A percentile compares a stretch with the other conserved stretches of the same genome.
Conservation (phyloP, 192 early-diverging fungal species). For the Entophlyctis luteolus region DNA sequence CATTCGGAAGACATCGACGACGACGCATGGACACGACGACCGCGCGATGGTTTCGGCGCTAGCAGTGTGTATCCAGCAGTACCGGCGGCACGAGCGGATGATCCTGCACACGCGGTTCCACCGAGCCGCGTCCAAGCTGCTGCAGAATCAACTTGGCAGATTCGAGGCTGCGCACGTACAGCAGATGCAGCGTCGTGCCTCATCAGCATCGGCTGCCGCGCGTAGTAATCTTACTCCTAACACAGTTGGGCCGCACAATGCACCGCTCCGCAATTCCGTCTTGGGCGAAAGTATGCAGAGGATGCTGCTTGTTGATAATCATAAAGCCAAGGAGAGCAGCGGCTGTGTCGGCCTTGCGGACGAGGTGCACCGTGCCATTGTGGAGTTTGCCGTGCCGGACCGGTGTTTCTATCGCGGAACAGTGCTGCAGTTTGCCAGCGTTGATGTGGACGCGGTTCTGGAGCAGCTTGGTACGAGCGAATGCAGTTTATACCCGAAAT, state of each 20-base stretch:
- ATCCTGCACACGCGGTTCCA: slow-evolving; percentile 30
- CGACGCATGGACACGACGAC: not conserved
- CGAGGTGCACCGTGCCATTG: not conserved
- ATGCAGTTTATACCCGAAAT: not conserved
- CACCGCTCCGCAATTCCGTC: not conserved
- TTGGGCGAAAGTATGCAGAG: not conserved
- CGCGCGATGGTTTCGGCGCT: slow-evolving; percentile 13
- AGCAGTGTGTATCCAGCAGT: slow-evolving; percentile 26
- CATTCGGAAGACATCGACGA: not conserved
- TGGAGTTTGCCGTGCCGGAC: not conserved
- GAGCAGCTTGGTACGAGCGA: slow-evolving; percentile 15
- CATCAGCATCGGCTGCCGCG: not conserved
- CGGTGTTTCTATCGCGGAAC: slow-evolving; percentile 5
- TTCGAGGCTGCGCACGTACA: not conserved
- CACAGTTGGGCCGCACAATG: not conserved
- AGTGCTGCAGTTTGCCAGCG: slow-evolving; percentile 16
- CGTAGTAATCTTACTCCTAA: not conserved
- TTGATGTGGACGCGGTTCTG: slow-evolving; percentile 16
- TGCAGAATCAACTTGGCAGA: slow-evolving; percentile 19
- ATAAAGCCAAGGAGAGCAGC: not conserved
- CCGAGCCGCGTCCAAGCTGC: not conserved
- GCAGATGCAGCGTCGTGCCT: not conserved
- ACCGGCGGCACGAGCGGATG: slow-evolving; percentile 28
- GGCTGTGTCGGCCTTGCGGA: not conserved
- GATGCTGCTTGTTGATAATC: not conserved